Evolutionary conservation across 2,329 filamentous ascomycete species (phyloP), one percentile per base, ranked within the genome.

Genomic region (Fusarium ramigenum): DNA sequence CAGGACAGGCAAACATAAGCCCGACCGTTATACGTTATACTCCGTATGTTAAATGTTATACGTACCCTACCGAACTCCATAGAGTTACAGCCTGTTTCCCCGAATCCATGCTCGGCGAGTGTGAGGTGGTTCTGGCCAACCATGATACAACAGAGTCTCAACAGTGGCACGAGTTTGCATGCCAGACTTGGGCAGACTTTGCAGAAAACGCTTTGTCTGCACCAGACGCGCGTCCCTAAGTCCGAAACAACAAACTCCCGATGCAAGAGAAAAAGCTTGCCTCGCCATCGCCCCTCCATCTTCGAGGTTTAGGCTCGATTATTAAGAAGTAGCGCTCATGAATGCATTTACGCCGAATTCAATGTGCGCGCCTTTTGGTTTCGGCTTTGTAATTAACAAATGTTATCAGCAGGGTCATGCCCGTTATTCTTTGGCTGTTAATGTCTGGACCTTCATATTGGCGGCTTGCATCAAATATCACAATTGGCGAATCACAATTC

Each of bases 111-210:
- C 49, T 63, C 58, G 47, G 40, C 16, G 42, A 23, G 15, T 44
- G 43, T 44, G 28, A 28, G 28, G 28, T 28, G 36, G 50, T 19
- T 60, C 57, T 34, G 28, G 44, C 72, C 72, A 74, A 64, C 65
- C 71, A 74, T 30, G n/a, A 56, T 30, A 28, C 37, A 46, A 28
- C 37, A 46, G 63, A 53, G 63, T 63, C 60, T 66, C 59, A 42
- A 44, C 40, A 44, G 72, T 76, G 75, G 69, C 74, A 66, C 67
- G 64, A 67, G 63, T 75, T 69, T 74, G 62, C 74, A 74, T 75
- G 50, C 75, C 75, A 75, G 62, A 74, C 60, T 43, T 65, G 25
- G 66, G 60, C 68, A 58, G 66, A 58, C 56, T 67, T 64, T 62
- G 60, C 54, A 49, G 67, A 56, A 57, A 73, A 53, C 43, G 39